Base-by-base conservation (phyloP, 2,329 filamentous ascomycete species). In the Paracoccidioides lutzii region DNA sequence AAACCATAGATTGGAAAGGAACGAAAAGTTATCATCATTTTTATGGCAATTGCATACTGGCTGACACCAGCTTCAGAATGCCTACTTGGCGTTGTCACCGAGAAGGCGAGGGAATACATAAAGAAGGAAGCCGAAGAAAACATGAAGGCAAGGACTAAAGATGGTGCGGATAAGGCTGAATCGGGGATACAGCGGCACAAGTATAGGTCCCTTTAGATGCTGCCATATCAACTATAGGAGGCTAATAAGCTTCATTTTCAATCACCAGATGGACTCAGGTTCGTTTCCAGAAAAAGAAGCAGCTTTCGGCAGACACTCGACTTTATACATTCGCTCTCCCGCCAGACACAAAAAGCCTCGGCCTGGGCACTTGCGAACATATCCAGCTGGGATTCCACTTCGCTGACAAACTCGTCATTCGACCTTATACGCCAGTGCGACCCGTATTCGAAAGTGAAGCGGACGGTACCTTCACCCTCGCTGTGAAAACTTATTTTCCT, bases 351-450 rank as follows among this genome's bases (percentile, higher is more conserved):
- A 65, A 69, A n/a, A 65, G 71, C 5, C 69, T 80, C 0, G 76
- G 77, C 0, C 64, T 80, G 0, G 70, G 69, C 14, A 80, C 75
- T 0, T 76, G 77, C 54, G 76, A 81, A 61, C 78, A 81, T 59
- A 64, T 81, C 28, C 71, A 78, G 54, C 58, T 80, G 7, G 78
- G 77, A 2, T 78, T 80, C 60, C 77, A 81, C 57, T 68, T 80
- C 57, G 62, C 68, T 44, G 77, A 80, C 59, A 70, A 72, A 52
- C 76, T 80, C 68, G 67, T 80, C 9, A 70, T 78, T 10, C 72
- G 78, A 0, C 69, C 70, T 0, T 80, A 80, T 61, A 79, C 77
- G 0, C 78, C 78, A 0, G 76, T 73, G 0, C 64, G 72, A 9
- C 78, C 78, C 0, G 53, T 60, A 32, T 54, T 55, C 32, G 55